phyloP scores from a whole-genome alignment of 2,329 filamentous ascomycete species.

The Cryphonectria radicalis region DNA sequence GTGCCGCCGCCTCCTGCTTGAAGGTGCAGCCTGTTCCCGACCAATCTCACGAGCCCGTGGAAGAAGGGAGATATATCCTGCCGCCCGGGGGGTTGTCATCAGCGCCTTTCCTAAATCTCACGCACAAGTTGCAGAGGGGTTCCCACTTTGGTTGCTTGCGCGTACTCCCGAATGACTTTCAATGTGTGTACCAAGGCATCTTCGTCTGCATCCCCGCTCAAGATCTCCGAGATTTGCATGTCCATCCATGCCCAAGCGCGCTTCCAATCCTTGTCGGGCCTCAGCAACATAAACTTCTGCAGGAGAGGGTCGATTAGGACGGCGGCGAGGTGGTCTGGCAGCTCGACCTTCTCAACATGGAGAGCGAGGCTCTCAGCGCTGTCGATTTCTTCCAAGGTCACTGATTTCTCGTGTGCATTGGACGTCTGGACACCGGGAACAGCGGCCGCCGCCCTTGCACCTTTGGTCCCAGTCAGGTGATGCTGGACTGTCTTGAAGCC shows the following conservation, averaged over 20 bases:
- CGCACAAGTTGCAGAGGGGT: not conserved
- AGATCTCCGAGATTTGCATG: constrained; percentile 22
- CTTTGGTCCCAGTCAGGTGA: constrained; percentile 48
- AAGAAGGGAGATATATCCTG: constrained; percentile 40
- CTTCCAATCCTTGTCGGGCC: constrained; percentile 52
- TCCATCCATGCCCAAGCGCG: constrained; percentile 28
- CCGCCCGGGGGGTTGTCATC: not conserved
- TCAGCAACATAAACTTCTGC: constrained; percentile 75
- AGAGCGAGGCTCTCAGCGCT: constrained; percentile 70
- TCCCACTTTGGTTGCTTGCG: constrained; percentile 58
- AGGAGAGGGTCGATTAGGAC: constrained; percentile 76
- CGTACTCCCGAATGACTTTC: constrained; percentile 59
- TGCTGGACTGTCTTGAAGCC: constrained; percentile 69
- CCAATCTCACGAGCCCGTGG: constrained; percentile 55
- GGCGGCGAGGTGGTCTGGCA: constrained; percentile 81
- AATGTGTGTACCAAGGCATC: constrained; percentile 58
- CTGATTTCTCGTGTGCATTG: constrained; percentile 66
- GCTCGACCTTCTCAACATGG: constrained; percentile 76
- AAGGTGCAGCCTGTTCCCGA: constrained; percentile 40
- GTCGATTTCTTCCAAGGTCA: constrained; percentile 79
- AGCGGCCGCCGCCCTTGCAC: constrained; percentile 54
- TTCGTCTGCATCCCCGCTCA: constrained; percentile 50
- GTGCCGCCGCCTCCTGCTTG: not conserved
- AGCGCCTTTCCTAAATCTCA: not conserved
- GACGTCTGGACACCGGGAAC: constrained; percentile 76